A percentile compares a stretch with the other conserved stretches of the same genome.
These are phyloP conservation scores for Irpex sp. DNA, from an alignment of 1,284 basidiomycete species.

Conservation along the genomic window DNA sequence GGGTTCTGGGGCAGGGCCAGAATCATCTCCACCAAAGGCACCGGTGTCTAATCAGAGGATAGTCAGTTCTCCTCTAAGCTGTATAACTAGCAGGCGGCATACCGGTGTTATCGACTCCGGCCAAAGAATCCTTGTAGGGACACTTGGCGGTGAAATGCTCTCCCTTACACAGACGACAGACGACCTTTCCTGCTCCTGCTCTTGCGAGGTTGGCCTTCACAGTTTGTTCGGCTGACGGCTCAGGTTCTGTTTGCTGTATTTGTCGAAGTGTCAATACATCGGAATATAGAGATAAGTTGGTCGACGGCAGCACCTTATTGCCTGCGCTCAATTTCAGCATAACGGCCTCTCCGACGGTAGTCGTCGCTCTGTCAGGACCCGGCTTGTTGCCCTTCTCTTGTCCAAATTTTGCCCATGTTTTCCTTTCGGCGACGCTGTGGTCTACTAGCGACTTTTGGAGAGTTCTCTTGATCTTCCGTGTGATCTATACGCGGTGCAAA, in stretches of 20 bases:
- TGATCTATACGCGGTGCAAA: slow-evolving; percentile 52
- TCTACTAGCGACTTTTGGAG: slow-evolving; percentile 93
- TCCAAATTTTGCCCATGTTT: slow-evolving; percentile 95
- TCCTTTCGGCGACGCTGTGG: slow-evolving; percentile 89
- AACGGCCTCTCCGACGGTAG: slow-evolving; percentile 93
- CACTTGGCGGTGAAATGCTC: slow-evolving; percentile 98
- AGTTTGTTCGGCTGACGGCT: slow-evolving; percentile 67
- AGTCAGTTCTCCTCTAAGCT: neutral
- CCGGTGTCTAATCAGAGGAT: slow-evolving; percentile 36
- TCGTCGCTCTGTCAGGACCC: slow-evolving; percentile 93
- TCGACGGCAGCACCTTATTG: slow-evolving; percentile 58
- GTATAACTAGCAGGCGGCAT: slow-evolving; percentile 19
- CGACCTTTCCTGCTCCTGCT: slow-evolving; percentile 83
- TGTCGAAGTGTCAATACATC: neutral
- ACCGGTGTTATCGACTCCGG: slow-evolving; percentile 69
- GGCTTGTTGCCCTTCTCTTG: slow-evolving; percentile 84
- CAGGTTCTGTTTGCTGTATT: slow-evolving; percentile 52
- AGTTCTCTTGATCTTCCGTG: slow-evolving; percentile 82
- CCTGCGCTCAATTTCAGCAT: slow-evolving; percentile 83
- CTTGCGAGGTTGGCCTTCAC: slow-evolving; percentile 69
- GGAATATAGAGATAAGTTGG: neutral
- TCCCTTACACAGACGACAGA: slow-evolving; percentile 94
- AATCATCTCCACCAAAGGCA: slow-evolving; percentile 52
- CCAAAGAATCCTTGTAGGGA: slow-evolving; percentile 94
- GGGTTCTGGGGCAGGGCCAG: slow-evolving; percentile 35